These are phyloP conservation scores for Phytophthora hibernalis DNA, from an alignment of 352 stramenopile genomes.

Conservation along the genomic window DNA sequence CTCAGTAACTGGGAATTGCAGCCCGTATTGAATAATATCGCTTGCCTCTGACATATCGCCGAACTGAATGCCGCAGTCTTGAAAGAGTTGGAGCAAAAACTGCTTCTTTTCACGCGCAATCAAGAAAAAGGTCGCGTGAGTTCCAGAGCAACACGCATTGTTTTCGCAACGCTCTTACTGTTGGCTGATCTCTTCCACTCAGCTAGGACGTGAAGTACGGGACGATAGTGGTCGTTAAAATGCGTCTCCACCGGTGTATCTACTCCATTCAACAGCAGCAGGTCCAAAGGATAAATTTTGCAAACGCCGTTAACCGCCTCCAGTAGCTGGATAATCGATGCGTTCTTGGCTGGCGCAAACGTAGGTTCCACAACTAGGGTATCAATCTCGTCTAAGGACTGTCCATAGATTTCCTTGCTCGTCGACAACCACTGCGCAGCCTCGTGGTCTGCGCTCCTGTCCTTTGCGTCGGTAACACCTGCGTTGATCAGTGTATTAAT, in stretches of 20 bases:
- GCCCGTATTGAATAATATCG: slow-evolving; percentile 59
- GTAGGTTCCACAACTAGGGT: slow-evolving; percentile 23
- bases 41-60: slow-evolving; percentile 66
- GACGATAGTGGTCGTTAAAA: slow-evolving; percentile 57
- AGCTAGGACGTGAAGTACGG: slow-evolving; percentile 45
- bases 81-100: slow-evolving; percentile 75
- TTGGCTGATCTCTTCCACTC: slow-evolving; percentile 36
- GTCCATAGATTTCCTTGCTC: slow-evolving; percentile 41
- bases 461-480: slow-evolving; percentile 24
- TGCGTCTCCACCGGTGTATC: slow-evolving; percentile 42
- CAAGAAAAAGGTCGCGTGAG: slow-evolving; percentile 63
- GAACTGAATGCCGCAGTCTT: slow-evolving; percentile 73
- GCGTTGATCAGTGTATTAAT: slow-evolving; percentile 39
- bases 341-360: slow-evolving; percentile 31
- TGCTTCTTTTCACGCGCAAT: slow-evolving; percentile 64
- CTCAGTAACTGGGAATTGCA: slow-evolving; percentile 62
- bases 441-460: slow-evolving; percentile 23
- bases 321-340: slow-evolving; percentile 41
- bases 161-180: slow-evolving; percentile 26
- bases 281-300: slow-evolving; percentile 38
- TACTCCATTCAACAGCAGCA: slow-evolving; percentile 22
- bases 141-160: slow-evolving; percentile 43
- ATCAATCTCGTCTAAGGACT: slow-evolving; percentile 46
- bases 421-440: slow-evolving; percentile 46
- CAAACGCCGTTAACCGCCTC: slow-evolving; percentile 58